Conservation (phyloP, 139 green algal genomes). For the Asterochloris erici region DNA sequence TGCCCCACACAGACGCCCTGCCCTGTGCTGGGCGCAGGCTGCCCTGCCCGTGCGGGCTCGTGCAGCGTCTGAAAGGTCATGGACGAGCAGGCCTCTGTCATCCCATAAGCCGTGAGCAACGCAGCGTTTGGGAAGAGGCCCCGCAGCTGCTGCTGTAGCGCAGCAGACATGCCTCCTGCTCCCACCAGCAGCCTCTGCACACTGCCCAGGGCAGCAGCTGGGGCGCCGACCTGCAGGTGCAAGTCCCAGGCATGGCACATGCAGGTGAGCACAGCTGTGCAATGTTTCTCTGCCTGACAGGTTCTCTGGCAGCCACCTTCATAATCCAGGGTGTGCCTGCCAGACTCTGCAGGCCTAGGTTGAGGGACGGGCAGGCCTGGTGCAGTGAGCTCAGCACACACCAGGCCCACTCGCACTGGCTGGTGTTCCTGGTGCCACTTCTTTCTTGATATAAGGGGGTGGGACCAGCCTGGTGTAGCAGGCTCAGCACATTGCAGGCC, state of each 20-base stretch:
- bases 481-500: neutral
- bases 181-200: constrained; percentile 45
- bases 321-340: no score
- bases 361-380: no score
- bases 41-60: neutral
- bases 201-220: neutral
- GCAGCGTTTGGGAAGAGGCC: constrained; percentile 51
- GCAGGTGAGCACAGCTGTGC: no score
- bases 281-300: no score
- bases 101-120: constrained; percentile 79
- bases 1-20: constrained; percentile 35
- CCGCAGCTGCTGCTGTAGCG: constrained; percentile 3
- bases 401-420: no score
- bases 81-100: constrained; percentile 81
- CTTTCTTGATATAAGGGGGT: no score
- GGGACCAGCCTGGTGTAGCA: neutral
- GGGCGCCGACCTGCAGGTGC: no score
- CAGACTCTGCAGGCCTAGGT: no score
- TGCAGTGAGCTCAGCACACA: no score
- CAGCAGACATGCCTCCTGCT: constrained; percentile 26
- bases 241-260: no score
- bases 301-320: no score
- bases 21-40: neutral
- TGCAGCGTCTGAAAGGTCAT: constrained; percentile 63
- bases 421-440: no score